These are phyloP conservation scores for Starmera pachycereana DNA, from an alignment of 805 yeast genomes.

Conservation along the genomic window DNA sequence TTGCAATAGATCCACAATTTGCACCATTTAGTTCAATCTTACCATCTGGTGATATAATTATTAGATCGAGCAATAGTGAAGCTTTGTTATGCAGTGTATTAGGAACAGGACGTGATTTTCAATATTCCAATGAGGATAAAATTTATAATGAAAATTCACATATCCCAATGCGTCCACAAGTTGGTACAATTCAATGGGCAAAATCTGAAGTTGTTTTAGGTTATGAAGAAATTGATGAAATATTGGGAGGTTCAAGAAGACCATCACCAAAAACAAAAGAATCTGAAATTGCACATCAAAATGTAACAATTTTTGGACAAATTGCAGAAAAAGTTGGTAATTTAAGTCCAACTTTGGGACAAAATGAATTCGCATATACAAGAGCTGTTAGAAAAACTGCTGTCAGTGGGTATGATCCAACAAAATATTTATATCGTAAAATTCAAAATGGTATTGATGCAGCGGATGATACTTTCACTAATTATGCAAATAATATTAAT, in stretches of 20 bases:
- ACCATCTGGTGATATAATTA: conserved; percentile 44
- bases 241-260: conserved; percentile 71
- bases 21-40: conserved; percentile 35
- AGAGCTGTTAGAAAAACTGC: conserved; percentile 35
- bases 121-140: conserved; percentile 32
- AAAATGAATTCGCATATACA: conserved; percentile 26
- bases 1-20: conserved; percentile 28
- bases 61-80: conserved; percentile 46
- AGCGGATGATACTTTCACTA: conserved; percentile 44
- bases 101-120: conserved; percentile 26
- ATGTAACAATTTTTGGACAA: conserved; percentile 14
- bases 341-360: conserved; percentile 8
- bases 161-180: conserved; percentile 71
- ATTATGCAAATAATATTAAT: conserved; percentile 44
- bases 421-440: conserved; percentile 28
- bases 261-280: conserved; percentile 51
- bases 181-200: conserved; percentile 78
- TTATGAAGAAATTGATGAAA: conserved; percentile 46
- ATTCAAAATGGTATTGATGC: conserved; percentile 42
- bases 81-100: conserved; percentile 41
- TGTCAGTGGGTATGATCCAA: conserved; percentile 30
- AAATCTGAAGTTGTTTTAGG: conserved; percentile 61
- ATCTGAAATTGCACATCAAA: conserved; percentile 42
- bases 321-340: conserved; percentile 6
- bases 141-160: conserved; percentile 60